Conservation (phyloP, 768 basidiomycete species). For the Mycena chlorophos region DNA sequence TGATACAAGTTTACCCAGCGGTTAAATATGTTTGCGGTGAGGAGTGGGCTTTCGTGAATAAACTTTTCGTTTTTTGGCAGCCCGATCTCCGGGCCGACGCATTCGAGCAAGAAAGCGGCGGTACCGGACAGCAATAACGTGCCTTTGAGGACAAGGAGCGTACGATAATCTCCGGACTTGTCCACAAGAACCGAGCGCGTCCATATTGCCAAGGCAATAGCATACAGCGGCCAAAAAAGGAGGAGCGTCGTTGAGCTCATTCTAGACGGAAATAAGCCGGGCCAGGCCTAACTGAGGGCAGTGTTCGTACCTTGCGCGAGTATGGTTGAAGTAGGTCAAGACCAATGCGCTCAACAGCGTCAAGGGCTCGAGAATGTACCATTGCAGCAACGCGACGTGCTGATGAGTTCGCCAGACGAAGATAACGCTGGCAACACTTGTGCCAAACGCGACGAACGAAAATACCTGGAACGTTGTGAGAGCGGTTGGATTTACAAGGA, state of each 20-base stretch:
- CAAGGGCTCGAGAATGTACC: conserved; percentile 59
- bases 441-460: conserved; percentile 45
- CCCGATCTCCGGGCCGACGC: conserved; percentile 61
- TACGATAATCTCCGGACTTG: conserved; percentile 31
- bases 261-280: conserved; percentile 36
- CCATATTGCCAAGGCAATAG: conserved; percentile 51
- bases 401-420: conserved; percentile 37
- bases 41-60: conserved; percentile 62
- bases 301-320: conserved; percentile 33
- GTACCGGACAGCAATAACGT: conserved; percentile 46
- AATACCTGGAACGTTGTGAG: conserved; percentile 39
- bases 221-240: conserved; percentile 79
- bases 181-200: conserved; percentile 52
- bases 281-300: not conserved
- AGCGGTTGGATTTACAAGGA: not conserved
- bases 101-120: conserved; percentile 64
- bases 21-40: conserved; percentile 81
- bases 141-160: conserved; percentile 48
- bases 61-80: conserved; percentile 33
- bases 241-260: conserved; percentile 72
- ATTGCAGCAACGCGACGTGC: conserved; percentile 46
- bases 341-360: conserved; percentile 48
- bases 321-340: conserved; percentile 70
- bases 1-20: conserved; percentile 49
- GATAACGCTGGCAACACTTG: conserved; percentile 46